Evolutionary conservation across 305 asterid genomes (phyloP).

Genomic region (Fraxinus ornus): DNA sequence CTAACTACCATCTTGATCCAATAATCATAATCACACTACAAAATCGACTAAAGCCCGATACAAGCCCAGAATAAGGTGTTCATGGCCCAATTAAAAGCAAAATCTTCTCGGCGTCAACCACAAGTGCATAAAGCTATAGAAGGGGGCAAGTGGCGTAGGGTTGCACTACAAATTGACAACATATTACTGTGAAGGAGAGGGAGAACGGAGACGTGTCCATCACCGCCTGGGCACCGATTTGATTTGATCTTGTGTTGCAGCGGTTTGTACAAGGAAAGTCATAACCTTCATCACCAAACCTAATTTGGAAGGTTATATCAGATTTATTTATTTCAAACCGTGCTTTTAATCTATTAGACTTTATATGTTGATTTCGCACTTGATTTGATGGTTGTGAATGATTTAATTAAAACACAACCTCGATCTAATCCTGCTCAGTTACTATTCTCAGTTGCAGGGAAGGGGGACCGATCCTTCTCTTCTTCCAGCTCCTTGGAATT

Average conservation of each 20-base stretch:
- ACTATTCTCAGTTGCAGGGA: not conserved
- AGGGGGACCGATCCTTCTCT: not conserved
- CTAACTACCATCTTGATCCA: not conserved
- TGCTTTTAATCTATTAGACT: not conserved
- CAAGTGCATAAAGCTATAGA: not conserved
- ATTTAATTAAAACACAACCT: not conserved
- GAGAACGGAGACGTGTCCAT: not conserved
- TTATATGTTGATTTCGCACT: not conserved
- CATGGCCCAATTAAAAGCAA: not conserved
- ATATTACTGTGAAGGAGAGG: not conserved
- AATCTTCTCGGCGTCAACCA: not conserved
- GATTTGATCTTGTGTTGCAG: not conserved
- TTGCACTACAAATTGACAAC: not conserved
- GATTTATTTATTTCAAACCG: not conserved
- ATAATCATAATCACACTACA: not conserved
- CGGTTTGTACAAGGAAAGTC: not conserved
- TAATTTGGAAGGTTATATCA: conserved; percentile 1
- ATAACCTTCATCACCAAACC: not conserved
- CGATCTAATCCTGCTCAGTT: not conserved
- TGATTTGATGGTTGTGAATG: not conserved
- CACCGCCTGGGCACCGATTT: not conserved
- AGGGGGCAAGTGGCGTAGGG: not conserved
- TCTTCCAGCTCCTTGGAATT: not conserved
- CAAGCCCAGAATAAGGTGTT: not conserved
- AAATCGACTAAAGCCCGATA: not conserved